Evolutionary conservation across 176 grass and related monocot species (phyloP), one percentile per base, ranked within the genome.

Genomic region (Avena atlantica): DNA sequence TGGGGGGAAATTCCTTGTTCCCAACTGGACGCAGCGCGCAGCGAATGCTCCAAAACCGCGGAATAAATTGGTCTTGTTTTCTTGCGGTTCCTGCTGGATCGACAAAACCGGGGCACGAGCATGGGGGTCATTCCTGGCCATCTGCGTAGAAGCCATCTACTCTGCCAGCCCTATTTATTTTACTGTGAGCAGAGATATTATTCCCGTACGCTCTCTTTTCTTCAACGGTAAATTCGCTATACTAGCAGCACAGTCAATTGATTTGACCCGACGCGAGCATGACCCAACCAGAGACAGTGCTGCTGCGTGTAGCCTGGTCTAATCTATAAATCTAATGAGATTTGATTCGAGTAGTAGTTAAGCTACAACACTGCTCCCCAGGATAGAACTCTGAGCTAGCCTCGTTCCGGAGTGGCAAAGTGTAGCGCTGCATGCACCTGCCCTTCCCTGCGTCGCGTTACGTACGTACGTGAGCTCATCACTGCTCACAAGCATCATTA

Each of bases 231-330:
- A 49, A 69, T 68, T 74, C 6, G 7, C 57, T 19, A 31, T 42
- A 42, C 40, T 1, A 5, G 49, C 23, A 49, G 19, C 6, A 4
- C 0, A 74, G 21, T 79, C 13, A 59, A 9, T 9, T 24, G 84
- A 87, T 90, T 79, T 65, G 80, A 87, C 58, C 3, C 3, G 31
- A 31, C 27, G 68, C 20, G 82, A 80, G 81, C 48, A 61, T 72
- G 75, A 49, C 76, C 20, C 31, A 57, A 6, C 51, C 51, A 14
- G 10, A 4, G 34, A 2, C 66, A 37, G 12, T 40, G 80, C 68
- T 16, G 15, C 81, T 64, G 40, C 53, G 7, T 9, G 42, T 14
- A 72, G 74, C 42, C 76, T 56, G 47, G 82, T 85, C 77, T 66
- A 81, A 74, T 85, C 68, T 19, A 50, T 31, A 31, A 31, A 31